phyloP scores from a whole-genome alignment of 73 alveolate genomes.

The Symbiodinium natans region DNA sequence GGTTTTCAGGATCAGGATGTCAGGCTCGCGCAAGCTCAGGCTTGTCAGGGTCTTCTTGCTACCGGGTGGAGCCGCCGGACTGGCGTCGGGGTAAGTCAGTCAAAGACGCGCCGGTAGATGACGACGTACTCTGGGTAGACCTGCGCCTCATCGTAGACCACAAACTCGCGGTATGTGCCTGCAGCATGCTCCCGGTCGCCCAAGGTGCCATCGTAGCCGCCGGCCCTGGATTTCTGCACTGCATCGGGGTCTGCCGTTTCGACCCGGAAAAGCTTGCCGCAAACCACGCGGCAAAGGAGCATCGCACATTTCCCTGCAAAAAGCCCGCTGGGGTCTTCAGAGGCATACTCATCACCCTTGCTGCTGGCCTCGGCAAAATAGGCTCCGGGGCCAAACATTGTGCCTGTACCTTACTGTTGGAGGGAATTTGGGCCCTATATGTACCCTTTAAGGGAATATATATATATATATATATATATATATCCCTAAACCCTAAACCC shows the following conservation, averaged over 20 bases:
- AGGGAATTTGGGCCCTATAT: neutral
- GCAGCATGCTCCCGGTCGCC: conserved; percentile 43
- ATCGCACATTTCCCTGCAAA: conserved; percentile 51
- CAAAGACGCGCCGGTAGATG: conserved; percentile 63
- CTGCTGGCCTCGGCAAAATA: conserved; percentile 55
- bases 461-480: too few relatives aligned
- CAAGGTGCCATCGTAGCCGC: conserved; percentile 31
- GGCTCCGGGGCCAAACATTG: conserved; percentile 58
- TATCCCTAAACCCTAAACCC: too few relatives aligned
- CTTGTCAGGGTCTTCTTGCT: too few relatives aligned
- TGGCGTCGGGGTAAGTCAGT: neutral
- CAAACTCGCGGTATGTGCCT: conserved; percentile 52
- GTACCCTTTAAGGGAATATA: too few relatives aligned
- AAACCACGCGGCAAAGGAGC: conserved; percentile 52
- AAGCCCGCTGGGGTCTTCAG: conserved; percentile 36
- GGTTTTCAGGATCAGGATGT: too few relatives aligned
- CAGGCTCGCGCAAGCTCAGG: too few relatives aligned
- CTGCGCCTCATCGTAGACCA: conserved; percentile 61
- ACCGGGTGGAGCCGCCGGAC: neutral
- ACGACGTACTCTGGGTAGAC: conserved; percentile 73
- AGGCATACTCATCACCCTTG: conserved; percentile 56
- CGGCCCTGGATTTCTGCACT: conserved; percentile 2
- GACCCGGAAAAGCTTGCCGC: conserved; percentile 35
- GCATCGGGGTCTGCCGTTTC: neutral
- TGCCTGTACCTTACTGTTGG: neutral